A percentile compares a stretch with the other conserved stretches of the same genome.
Evolutionary conservation across 177 flowering plant species (phyloP).

Genomic region (Vitis hybrid): DNA sequence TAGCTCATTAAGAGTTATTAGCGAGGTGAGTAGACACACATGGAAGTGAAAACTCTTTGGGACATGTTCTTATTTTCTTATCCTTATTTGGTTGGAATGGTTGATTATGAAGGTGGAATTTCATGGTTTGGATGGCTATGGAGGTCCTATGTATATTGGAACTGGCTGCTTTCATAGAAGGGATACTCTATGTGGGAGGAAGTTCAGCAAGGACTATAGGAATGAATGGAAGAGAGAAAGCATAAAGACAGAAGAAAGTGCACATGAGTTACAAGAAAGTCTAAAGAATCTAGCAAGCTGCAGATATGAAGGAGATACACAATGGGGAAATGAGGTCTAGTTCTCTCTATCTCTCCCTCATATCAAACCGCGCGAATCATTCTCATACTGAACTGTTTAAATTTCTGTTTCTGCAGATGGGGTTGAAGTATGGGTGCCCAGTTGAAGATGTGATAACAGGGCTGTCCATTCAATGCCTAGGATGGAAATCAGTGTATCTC

Average conservation of each 20-base stretch:
- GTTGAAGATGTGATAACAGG: conserved; percentile 81
- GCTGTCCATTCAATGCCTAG: conserved; percentile 57
- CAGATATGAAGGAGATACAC: conserved; percentile 32
- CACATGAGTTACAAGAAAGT: conserved; percentile 31
- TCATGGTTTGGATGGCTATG: conserved; percentile 39
- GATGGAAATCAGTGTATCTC: conserved; percentile 69
- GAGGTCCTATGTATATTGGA: conserved; percentile 43
- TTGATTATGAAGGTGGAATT: conserved; percentile 36
- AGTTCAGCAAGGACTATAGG: conserved; percentile 15
- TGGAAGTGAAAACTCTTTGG: too few relatives aligned
- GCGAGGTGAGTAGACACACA: conserved; percentile 25
- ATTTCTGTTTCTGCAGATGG: conserved; percentile 44
- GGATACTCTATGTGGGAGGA: conserved; percentile 37
- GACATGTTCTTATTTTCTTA: too few relatives aligned
- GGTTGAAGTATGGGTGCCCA: conserved; percentile 57
- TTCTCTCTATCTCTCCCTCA: conserved; percentile 12
- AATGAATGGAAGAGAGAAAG: conserved; percentile 14
- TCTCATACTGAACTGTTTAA: background rate
- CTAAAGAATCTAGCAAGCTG: conserved; percentile 40
- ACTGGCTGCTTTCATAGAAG: conserved; percentile 57
- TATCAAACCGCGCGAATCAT: background rate
- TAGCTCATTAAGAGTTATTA: conserved; percentile 3
- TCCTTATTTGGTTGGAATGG: background rate
- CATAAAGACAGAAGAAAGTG: conserved; percentile 14
- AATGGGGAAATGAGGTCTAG: conserved; percentile 58